phyloP scores from a whole-genome alignment of 2,329 filamentous ascomycete species.

The Colletotrichum shisoi region DNA sequence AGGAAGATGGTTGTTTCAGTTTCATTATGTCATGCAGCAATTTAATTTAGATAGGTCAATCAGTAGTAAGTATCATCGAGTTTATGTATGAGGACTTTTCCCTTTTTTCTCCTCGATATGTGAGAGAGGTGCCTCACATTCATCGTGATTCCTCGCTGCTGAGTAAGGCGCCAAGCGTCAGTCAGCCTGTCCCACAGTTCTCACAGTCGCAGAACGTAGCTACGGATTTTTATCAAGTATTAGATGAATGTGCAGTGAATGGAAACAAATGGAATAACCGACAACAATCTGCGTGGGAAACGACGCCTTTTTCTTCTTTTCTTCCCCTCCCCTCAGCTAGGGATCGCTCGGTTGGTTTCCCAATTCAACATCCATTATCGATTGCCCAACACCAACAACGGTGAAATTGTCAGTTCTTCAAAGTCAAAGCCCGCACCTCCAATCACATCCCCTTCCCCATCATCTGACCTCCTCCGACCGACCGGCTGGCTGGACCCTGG shows the following conservation, averaged over 20 bases:
- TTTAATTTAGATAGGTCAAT: too few species aligned
- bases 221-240: background rate
- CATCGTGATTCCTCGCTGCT: slow-evolving; percentile 8
- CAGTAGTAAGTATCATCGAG: too few species aligned
- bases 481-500: slow-evolving; percentile 3
- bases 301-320: background rate
- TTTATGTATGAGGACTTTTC: too few species aligned
- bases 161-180: slow-evolving; percentile 23
- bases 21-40: too few species aligned
- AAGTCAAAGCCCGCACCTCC: background rate
- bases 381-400: background rate
- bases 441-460: background rate
- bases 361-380: background rate
- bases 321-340: background rate
- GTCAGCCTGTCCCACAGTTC: background rate
- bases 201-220: slow-evolving; percentile 1
- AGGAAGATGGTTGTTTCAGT: background rate
- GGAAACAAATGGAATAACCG: background rate
- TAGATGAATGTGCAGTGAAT: background rate
- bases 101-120: too few species aligned
- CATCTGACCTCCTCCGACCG: background rate
- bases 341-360: background rate
- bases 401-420: background rate
- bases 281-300: background rate
- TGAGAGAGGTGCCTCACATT: background rate